These are phyloP conservation scores for Dillenia suffruticosa DNA, from an alignment of 164 flowering plant genomes.

Conservation along the genomic window DNA sequence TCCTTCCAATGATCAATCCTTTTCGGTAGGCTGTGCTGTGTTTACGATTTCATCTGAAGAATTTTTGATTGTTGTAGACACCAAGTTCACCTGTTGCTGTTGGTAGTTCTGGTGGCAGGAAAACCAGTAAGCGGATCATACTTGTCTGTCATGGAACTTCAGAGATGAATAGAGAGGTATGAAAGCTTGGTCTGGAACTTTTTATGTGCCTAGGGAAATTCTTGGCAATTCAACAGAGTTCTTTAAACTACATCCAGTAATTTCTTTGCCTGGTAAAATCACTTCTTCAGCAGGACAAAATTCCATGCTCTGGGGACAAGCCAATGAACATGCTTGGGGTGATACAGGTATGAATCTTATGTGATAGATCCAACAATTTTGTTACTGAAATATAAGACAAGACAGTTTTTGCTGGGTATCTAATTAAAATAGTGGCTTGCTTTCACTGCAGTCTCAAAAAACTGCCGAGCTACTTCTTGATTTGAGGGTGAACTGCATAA, in stretches of 20 bases:
- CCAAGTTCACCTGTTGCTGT: conserved; percentile 74
- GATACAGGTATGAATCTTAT: conserved; percentile 52
- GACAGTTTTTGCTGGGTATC: not conserved
- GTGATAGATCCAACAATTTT: not conserved
- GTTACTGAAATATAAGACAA: conserved; percentile 4
- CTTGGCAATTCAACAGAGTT: too few relatives aligned
- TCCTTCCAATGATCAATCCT: too few relatives aligned
- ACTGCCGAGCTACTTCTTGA: conserved; percentile 92
- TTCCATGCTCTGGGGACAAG: conserved; percentile 26
- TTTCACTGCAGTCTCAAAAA: conserved; percentile 68
- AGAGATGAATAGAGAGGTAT: conserved; percentile 50
- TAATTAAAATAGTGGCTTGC: conserved; percentile 10
- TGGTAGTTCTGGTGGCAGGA: conserved; percentile 78
- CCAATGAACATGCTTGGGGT: conserved; percentile 80
- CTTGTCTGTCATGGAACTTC: conserved; percentile 71
- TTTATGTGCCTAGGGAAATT: too few relatives aligned
- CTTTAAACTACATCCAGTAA: too few relatives aligned
- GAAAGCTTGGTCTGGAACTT: not conserved
- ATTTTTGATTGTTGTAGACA: conserved; percentile 50
- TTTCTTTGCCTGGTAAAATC: too few relatives aligned
- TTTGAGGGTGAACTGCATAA: conserved; percentile 55
- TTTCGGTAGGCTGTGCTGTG: too few relatives aligned
- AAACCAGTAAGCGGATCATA: conserved; percentile 59
- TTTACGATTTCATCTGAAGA: too few relatives aligned
- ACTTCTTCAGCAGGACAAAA: conserved; percentile 27